Base-by-base conservation (phyloP, 768 basidiomycete genomes). In the Boletus rex-veris region DNA sequence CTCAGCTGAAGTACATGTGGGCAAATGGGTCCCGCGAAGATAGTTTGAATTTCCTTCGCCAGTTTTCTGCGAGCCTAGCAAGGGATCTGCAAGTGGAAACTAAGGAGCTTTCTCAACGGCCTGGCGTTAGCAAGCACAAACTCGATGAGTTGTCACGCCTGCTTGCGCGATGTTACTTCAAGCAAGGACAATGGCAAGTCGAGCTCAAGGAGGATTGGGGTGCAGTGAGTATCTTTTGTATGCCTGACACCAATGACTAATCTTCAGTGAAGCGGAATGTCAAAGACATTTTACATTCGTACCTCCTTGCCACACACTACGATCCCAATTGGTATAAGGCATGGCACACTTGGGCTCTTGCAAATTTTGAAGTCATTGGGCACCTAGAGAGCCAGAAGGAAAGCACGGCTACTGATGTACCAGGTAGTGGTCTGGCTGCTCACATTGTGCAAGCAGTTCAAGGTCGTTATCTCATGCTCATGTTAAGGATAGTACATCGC, bases 291-390 rank as follows among this genome's bases (percentile, higher is more conserved):
- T 74, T 99, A 7, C 82, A 86, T 58, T 85, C 90, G 5, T 98
- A 97, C 71, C 78, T 81, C 47, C 77, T 87, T 30, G 91, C 97
- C 0, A 98, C 97, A 3, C 86, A 88, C 62, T 91, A 91, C 59
- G 96, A 98, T 68, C 83, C 88, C 5, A 78, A 80, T n/a, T 99
- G 97, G 97, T 98, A 98, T 72, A 98, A 99, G 68, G 97, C 96
- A 16, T 98, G 95, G 95, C 97, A 99, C 65, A 93, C 92, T 1
- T 99, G 94, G 93, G 96, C 97, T 3, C 76, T 98, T 49, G 88
- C 94, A 4, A 98, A 98, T 70, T 95, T 97, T 59, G 93, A 98
- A 51, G 92, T 98, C 57, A 85, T 98, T 57, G 79, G 81, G 26
- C 82, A 88, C 62, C 75, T 96, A 63, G 93, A 96, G 67, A 79